Percentiles rank a stretch among this genome's conserved stretches.
Evolutionary conservation across 2,329 filamentous ascomycete genomes (phyloP).

Genomic region (Colletotrichum orchidophilum): DNA sequence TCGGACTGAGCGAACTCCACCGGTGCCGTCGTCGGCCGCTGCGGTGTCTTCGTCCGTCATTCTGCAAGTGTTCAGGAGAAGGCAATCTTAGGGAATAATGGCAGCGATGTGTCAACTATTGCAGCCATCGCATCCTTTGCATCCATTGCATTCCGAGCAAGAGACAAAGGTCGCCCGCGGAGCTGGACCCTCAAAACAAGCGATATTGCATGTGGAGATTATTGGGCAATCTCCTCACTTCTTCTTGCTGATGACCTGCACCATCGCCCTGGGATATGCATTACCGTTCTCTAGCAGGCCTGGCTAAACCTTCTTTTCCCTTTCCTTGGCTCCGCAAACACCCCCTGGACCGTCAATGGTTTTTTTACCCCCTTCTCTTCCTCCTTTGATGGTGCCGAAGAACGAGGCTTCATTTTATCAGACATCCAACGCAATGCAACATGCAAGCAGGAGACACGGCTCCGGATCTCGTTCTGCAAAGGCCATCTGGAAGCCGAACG

Average conservation of each 20-base stretch:
- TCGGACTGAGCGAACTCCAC: conserved; percentile 12
- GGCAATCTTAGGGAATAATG: conserved; percentile 25
- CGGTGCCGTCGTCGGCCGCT: background rate
- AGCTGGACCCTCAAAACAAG: conserved; percentile 19
- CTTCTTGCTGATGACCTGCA: conserved; percentile 4
- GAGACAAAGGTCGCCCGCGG: background rate
- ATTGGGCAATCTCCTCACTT: conserved; percentile 15
- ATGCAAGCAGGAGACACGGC: conserved; percentile 6
- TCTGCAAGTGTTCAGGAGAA: conserved; percentile 25
- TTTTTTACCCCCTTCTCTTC: background rate
- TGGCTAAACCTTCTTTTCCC: conserved; percentile 16
- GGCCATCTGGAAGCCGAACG: conserved; percentile 1
- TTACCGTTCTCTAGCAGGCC: conserved; percentile 12
- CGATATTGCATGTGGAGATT: conserved; percentile 35
- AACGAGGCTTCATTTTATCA: background rate
- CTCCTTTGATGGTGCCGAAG: background rate
- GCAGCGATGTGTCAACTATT: conserved; percentile 23
- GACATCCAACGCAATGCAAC: conserved; percentile 5
- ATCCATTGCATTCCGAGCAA: conserved; percentile 1
- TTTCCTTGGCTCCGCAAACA: background rate
- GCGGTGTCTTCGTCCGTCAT: background rate
- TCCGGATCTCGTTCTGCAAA: conserved; percentile 16
- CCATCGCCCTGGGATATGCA: conserved; percentile 8
- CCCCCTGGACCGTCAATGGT: background rate
- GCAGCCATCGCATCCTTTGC: background rate